Percentiles rank a stretch among this genome's conserved stretches.
Evolutionary conservation across 2,329 filamentous ascomycete species (phyloP).

Genomic region (Whalleya microplaca): DNA sequence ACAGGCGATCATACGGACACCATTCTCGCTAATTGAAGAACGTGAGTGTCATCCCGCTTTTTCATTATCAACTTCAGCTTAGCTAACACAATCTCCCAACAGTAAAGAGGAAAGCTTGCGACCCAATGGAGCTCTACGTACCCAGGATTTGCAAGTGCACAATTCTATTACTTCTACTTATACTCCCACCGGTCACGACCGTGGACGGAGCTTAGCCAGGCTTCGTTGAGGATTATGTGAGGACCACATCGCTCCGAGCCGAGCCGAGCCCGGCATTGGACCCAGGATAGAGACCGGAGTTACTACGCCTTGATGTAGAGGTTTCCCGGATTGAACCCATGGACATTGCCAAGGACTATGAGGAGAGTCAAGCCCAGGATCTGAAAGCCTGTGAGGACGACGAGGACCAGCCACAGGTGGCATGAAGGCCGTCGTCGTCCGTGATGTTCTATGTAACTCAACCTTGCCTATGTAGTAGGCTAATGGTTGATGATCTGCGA

Average conservation of each 20-base stretch:
- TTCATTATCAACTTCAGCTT: neutral
- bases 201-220: slow-evolving; percentile 21
- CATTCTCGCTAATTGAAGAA: slow-evolving; percentile 43
- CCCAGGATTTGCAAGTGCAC: slow-evolving; percentile 35
- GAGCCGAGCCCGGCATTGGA: slow-evolving; percentile 20
- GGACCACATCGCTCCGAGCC: slow-evolving; percentile 22
- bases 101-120: slow-evolving; percentile 18
- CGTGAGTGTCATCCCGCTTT: slow-evolving; percentile 21
- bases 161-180: slow-evolving; percentile 22
- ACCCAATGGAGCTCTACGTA: slow-evolving; percentile 20
- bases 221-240: slow-evolving; percentile 17
- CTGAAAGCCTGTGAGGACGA: slow-evolving; percentile 18
- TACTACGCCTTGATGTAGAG: slow-evolving; percentile 24
- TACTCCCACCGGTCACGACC: slow-evolving; percentile 25
- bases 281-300: slow-evolving; percentile 16
- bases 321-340: slow-evolving; percentile 21
- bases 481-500: slow-evolving; percentile 9
- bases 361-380: slow-evolving; percentile 19
- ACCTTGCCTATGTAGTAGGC: slow-evolving; percentile 6
- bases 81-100: slow-evolving; percentile 10
- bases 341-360: slow-evolving; percentile 24
- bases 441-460: neutral
- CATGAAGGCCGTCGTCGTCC: slow-evolving; percentile 8
- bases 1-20: slow-evolving; percentile 42
- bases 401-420: slow-evolving; percentile 12